Base-by-base conservation (phyloP, 768 basidiomycete species). In the Agaricus sinodeliciosus region DNA sequence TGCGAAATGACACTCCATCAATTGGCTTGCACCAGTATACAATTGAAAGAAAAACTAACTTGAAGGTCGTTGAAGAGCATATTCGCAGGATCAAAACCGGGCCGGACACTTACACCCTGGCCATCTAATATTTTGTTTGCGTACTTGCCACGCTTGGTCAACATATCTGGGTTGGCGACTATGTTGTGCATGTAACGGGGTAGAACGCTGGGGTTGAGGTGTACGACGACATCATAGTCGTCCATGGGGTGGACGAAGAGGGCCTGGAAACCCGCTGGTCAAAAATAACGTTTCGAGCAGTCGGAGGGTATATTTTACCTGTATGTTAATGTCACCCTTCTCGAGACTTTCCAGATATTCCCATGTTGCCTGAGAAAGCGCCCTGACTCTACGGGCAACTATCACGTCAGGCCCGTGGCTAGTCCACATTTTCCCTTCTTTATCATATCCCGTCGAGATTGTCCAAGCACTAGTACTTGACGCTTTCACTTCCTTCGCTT, bases 201-300 rank as follows among this genome's bases (percentile, higher is more conserved):
- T 2, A 92, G 67, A 2, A 76, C 66, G 12, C 71, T 47, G 0
- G 83, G 74, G 40, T 93, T 75, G 18, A 98, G 77, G 54, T 87
- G 78, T 31, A 98, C 72, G 7, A 96, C 58, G 59, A 97, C 78
- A 60, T 96, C 87, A 62, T 96, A 99, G 60, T 94, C 88, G 2
- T 81, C 72, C 2, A 81, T 79, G 0, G 94, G 89, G 59, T 95
- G 91, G 9, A 79, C 70, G 70, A 97, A 96, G 48, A 98, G 74
- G n/a, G 78, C 71, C 94, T 95, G 58, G 5, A 43, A 45, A 36
- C 27, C 16, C 3, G 27, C 9, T 25, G 22, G 27, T 22, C 13
- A 36, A 15, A 19, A 51, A 8, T 0, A 15, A 4, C 13, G 13
- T 1, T 28, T 4, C 4, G 36, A 42, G 46, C 1, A n/a, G 6